Evolutionary conservation across 2,329 filamentous ascomycete species (phyloP), one percentile per base, ranked within the genome.

Genomic region (Sarocladium brachiariae): DNA sequence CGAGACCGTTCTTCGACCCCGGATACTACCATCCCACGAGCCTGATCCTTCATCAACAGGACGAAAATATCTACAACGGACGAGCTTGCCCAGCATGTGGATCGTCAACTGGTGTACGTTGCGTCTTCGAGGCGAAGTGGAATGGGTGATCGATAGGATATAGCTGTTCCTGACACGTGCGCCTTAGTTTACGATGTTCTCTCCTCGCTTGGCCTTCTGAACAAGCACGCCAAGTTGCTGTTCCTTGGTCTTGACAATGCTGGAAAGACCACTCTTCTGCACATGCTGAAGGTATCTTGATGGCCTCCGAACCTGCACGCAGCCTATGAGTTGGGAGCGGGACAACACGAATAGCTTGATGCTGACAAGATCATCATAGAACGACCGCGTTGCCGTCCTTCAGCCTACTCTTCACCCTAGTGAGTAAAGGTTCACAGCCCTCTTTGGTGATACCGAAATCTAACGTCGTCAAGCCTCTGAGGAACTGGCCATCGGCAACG

Each of bases 221-320:
- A 96, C 82, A 96, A 96, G 80, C 89, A 95, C 70, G 90, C 89
- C 64, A 96, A 96, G 81, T 81, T 96, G 53, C 81, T 95, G 53
- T 95, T 96, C 75, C 83, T 96, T 57, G 90, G 90, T 61, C 84
- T 96, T 55, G 90, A 95, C 70, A 95, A 95, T 74, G 90, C 90
- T 49, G 90, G 90, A 72, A 95, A 96, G 79, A 96, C 90, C 50
- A 95, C 90, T 39, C 76, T 96, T 61, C 75, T 96, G 65, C 90
- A 96, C 73, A 95, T 96, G 90, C 72, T 96, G 71, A 96, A 96
- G 87, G 87, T 90, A 70, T 63, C 79, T 69, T 52, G 30, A 18
- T n/a, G 35, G 13, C 18, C 16, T 21, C 18, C 35, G 24, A 21
- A 23, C 16, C 18, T 21, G n/a, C 35, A 7, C 13, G 13, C 6